Evolutionary conservation across 257 asterid genomes (phyloP).

Genomic region (Mentha longifolia): DNA sequence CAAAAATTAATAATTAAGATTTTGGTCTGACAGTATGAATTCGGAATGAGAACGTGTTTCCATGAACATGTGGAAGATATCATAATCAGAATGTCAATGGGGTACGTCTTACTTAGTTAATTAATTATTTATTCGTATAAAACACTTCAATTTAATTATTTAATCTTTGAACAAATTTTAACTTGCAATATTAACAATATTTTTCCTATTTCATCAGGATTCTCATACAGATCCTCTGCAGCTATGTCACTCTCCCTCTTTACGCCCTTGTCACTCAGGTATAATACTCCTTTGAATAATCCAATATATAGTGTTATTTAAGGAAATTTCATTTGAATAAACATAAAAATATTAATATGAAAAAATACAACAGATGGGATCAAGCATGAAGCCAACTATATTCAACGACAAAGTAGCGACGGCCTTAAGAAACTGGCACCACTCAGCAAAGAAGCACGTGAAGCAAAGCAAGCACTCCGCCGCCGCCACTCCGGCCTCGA

Average conservation of each 20-base stretch:
- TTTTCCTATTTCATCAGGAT: conserved; percentile 46
- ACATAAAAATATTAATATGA: no score
- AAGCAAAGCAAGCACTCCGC: conserved; percentile 58
- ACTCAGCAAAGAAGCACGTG: conserved; percentile 70
- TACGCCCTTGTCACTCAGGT: conserved; percentile 97
- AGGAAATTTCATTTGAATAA: no score
- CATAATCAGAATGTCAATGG: conserved; percentile 78
- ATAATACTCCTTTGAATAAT: not conserved
- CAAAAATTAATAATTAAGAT: no score
- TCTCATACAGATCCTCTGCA: conserved; percentile 78
- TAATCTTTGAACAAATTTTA: not conserved
- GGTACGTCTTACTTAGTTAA: conserved; percentile 47
- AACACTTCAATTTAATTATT: no score
- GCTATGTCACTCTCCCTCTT: conserved; percentile 89
- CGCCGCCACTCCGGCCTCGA: conserved; percentile 52
- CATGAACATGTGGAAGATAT: conserved; percentile 77
- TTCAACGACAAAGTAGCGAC: conserved; percentile 76
- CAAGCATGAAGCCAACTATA: conserved; percentile 78
- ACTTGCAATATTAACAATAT: not conserved
- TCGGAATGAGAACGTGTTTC: conserved; percentile 78
- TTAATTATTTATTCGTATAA: not conserved
- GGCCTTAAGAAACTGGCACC: conserved; percentile 81
- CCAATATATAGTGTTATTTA: no score
- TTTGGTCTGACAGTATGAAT: conserved; percentile 56
- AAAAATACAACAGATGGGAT: conserved; percentile 62